Base-by-base conservation (phyloP, 2,329 filamentous ascomycete species). In the Fonsecaea nubica region DNA sequence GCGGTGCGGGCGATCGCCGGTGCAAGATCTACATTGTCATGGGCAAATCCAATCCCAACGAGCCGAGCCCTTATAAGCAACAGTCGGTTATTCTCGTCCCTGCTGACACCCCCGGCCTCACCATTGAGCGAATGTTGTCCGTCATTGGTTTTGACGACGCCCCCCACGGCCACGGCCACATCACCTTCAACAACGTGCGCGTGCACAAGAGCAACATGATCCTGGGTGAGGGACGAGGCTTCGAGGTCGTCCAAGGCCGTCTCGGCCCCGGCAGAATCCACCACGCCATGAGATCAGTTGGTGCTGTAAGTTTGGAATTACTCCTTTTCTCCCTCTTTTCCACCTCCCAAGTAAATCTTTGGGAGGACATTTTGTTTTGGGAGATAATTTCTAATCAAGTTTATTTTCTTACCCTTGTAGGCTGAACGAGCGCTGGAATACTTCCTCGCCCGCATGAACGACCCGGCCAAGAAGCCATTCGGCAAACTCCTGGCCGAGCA, bases 121-220 rank as follows among this genome's bases (percentile, higher is more conserved):
- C 89, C n/a, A 90, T 98, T 74, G 87, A 97, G 80, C 90, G 95
- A 73, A 97, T 97, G 92, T 84, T 99, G 63, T 90, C 86, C 58
- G 94, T 98, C 71, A 97, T 96, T 80, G 95, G 95, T 65, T 98
- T 93, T 81, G 95, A 98, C 78, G 95, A 99, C 74, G 95, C 95
- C n/a, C 95, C 95, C 2, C 95, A 99, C 79, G 95, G 95, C 63
- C 95, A 99, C 81, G 95, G 93, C 53, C 94, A 99, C 80, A 88
- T 99, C 76, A 87, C 84, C 40, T 98, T 99, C 81, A 85, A 89
- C 66, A 90, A 98, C 77, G 95, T 98, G 69, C 91, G 94, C 66
- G 92, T 99, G 0, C 94, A 94, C 7, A 88, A 84, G 36, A 69
- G 66, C 66, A 95, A 92, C 82, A 90, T 99, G 76, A 91, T 98